These are phyloP conservation scores for Scedosporium minutisporum DNA, from an alignment of 2,329 filamentous ascomycete species.

Conservation along the genomic window DNA sequence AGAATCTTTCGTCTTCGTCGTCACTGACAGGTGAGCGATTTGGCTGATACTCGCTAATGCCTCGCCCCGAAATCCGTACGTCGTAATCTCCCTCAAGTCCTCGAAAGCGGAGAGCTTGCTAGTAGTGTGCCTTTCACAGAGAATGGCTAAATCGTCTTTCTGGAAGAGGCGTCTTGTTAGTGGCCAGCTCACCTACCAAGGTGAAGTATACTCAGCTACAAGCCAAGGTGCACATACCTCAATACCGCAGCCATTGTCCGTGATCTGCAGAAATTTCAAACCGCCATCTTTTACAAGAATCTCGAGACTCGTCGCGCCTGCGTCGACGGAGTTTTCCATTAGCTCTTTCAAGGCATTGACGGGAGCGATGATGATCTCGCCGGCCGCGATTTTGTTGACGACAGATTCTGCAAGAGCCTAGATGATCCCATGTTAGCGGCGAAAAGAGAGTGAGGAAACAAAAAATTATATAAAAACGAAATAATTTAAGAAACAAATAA, in stretches of 20 bases:
- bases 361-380: slow-evolving; percentile 95
- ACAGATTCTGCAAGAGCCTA: slow-evolving; percentile 84
- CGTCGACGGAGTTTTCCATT: slow-evolving; percentile 94
- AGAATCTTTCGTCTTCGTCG: slow-evolving; percentile 83
- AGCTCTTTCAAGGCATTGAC: slow-evolving; percentile 94
- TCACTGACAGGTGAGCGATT: slow-evolving; percentile 90
- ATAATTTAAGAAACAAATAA: neutral
- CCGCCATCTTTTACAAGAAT: slow-evolving; percentile 91
- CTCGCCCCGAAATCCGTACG: slow-evolving; percentile 96
- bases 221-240: slow-evolving; percentile 47
- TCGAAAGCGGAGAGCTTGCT: slow-evolving; percentile 93
- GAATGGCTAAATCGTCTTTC: slow-evolving; percentile 83
- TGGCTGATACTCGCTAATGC: slow-evolving; percentile 96
- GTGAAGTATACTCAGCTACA: too few relatives aligned
- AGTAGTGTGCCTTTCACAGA: slow-evolving; percentile 94
- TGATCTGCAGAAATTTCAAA: slow-evolving; percentile 89
- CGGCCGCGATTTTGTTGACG: slow-evolving; percentile 96
- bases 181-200: neutral
- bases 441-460: neutral
- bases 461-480: neutral
- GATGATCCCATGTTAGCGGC: neutral
- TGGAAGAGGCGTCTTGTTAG: slow-evolving; percentile 22
- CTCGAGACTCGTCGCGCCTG: slow-evolving; percentile 85
- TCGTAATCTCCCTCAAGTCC: slow-evolving; percentile 79
- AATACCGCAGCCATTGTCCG: slow-evolving; percentile 93